Base-by-base conservation (phyloP, 2,329 filamentous ascomycete genomes). In the Scedosporium minutisporum region DNA sequence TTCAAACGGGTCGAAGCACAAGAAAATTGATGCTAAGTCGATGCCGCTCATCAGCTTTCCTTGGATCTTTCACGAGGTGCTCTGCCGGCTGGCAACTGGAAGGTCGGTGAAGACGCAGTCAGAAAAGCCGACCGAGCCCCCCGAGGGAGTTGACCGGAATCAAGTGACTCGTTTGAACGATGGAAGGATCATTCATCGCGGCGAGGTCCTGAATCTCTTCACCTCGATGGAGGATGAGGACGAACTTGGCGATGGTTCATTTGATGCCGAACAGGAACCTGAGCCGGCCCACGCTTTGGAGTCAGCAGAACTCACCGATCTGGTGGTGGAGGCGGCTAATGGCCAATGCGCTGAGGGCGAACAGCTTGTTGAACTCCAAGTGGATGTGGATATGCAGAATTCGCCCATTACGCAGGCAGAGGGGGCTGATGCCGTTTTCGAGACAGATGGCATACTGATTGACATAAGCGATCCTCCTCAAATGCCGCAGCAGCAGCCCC, bases 21-120 rank as follows among this genome's bases (percentile, higher is more conserved):
- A 9, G 46, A 42, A 42, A 29, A 23, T 27, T 21, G 65, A 73
- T 10, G 69, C 78, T 2, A 77, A 77, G 7, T 75, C 77, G 2
- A 88, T 92, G 80, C 93, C 95, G 0, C 77, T 97, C 7, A 95
- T 97, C 68, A 95, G 88, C 64, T 97, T 97, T 68, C 93, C 95
- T 0, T 99, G 95, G 95, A 78, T 97, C 1, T 96, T 97, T 66
- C 80, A 86, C 12, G 80, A 82, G 55, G 83, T 91, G 64, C 78
- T 96, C 3, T 87, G 88, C 1, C 80, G 81, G 58, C 86, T 96
- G 67, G 89, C 88, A 1, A 84, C 64, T 1, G 62, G 64, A 14
- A 46, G 64, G 14, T 62, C 61, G 57, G 51, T 4, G 16, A 65
- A 51, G 61, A 48, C 27, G 41, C 59, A 46, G 59, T 9, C 23